Percentiles rank a stretch among this genome's conserved stretches.
phyloP scores from a whole-genome alignment of 1,139 yeast genomes.

The Blastobotrys arbuscula region DNA sequence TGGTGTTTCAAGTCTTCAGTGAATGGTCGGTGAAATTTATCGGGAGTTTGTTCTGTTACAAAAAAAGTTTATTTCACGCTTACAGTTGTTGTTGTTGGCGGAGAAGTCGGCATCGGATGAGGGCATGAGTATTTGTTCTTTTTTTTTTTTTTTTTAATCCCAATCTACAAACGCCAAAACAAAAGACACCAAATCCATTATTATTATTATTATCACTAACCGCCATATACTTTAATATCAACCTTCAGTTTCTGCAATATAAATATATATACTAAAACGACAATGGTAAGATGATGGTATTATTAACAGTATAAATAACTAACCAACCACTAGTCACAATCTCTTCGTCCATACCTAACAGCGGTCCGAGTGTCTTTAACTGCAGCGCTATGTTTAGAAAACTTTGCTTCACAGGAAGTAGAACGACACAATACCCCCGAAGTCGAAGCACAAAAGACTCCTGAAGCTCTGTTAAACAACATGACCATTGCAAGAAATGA shows the following conservation, averaged over 20 bases:
- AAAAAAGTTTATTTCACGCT: not conserved
- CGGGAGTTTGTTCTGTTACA: not conserved
- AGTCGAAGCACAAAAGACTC: constrained; percentile 73
- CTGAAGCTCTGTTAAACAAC: constrained; percentile 82
- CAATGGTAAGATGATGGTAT: not conserved
- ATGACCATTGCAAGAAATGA: constrained; percentile 91
- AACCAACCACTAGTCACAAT: constrained; percentile 46
- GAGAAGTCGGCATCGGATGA: not conserved
- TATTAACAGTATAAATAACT: not conserved
- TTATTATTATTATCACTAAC: no score
- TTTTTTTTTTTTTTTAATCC: not conserved
- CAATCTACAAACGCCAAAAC: not conserved
- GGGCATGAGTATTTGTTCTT: not conserved
- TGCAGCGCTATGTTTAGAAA: constrained; percentile 91
- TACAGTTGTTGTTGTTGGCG: not conserved
- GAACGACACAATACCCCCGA: constrained; percentile 98
- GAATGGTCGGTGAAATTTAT: no score
- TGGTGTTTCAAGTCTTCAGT: not conserved
- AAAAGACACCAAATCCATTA: not conserved
- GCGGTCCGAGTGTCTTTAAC: constrained; percentile 93
- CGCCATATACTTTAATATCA: no score
- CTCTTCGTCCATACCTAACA: constrained; percentile 86
- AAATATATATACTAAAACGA: not conserved
- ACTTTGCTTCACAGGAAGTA: constrained; percentile 89
- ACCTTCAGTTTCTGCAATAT: no score